phyloP scores from a whole-genome alignment of 495 filamentous ascomycete species.

The Viridothelium virens region DNA sequence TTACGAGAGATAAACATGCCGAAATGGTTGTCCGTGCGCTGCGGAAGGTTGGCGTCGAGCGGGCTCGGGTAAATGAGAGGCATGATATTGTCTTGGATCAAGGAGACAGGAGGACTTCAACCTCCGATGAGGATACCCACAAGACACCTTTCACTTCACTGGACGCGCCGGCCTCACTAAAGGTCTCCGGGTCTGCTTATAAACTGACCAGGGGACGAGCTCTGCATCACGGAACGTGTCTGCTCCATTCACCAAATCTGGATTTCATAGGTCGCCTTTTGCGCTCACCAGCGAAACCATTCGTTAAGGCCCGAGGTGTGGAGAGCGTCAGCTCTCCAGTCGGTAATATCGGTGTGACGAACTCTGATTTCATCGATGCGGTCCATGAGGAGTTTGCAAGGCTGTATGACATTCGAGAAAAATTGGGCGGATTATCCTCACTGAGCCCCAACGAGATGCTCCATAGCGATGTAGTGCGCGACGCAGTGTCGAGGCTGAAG shows the following conservation, averaged over 20 bases:
- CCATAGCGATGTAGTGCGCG: background rate
- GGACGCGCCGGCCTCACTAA: constrained; percentile 37
- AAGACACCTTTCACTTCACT: constrained; percentile 31
- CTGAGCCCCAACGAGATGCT: background rate
- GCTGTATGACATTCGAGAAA: constrained; percentile 44
- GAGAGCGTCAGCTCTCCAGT: constrained; percentile 84
- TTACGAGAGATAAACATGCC: constrained; percentile 80
- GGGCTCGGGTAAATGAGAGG: constrained; percentile 68
- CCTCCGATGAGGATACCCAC: constrained; percentile 30
- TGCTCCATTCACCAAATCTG: constrained; percentile 67
- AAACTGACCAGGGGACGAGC: constrained; percentile 72
- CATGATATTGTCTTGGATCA: constrained; percentile 84
- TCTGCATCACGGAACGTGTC: constrained; percentile 86
- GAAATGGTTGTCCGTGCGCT: constrained; percentile 83
- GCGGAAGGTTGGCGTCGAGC: constrained; percentile 43
- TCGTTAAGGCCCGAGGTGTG: constrained; percentile 76
- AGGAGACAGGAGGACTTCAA: constrained; percentile 22
- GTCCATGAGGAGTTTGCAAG: constrained; percentile 40
- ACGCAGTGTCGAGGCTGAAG: background rate
- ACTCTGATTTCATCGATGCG: constrained; percentile 26
- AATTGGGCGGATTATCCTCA: background rate
- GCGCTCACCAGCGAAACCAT: constrained; percentile 62
- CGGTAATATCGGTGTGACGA: constrained; percentile 56
- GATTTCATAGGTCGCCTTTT: constrained; percentile 55
- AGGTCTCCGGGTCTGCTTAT: constrained; percentile 88